phyloP scores from a whole-genome alignment of 2,329 filamentous ascomycete genomes.

The Nothomitra cinnamomea region DNA sequence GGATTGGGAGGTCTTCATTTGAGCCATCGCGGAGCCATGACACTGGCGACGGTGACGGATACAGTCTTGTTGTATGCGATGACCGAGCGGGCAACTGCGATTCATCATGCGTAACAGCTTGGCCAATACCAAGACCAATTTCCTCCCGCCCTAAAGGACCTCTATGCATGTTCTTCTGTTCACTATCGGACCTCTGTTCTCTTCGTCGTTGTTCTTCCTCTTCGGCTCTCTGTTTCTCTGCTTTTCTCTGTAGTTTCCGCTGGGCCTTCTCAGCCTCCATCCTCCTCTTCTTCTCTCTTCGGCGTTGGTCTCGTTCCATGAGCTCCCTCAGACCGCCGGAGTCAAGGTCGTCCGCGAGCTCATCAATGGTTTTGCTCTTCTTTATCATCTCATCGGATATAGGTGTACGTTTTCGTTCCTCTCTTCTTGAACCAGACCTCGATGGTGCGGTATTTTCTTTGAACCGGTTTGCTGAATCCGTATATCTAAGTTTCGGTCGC shows the following conservation, averaged over 20 bases:
- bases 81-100: not conserved
- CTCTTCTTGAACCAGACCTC: slow-evolving; percentile 32
- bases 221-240: slow-evolving; percentile 22
- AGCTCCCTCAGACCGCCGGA: slow-evolving; percentile 71
- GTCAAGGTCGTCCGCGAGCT: slow-evolving; percentile 69
- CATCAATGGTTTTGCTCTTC: slow-evolving; percentile 46
- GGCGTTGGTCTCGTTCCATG: slow-evolving; percentile 73
- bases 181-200: not conserved
- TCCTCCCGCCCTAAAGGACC: slow-evolving; percentile 6
- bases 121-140: slow-evolving; percentile 17
- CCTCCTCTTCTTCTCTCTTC: slow-evolving; percentile 56
- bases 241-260: slow-evolving; percentile 44
- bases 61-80: not conserved
- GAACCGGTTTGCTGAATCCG: slow-evolving; percentile 9
- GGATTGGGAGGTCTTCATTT: slow-evolving; percentile 9
- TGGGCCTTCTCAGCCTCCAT: slow-evolving; percentile 51
- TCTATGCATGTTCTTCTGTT: not conserved
- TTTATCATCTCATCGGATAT: slow-evolving; percentile 42
- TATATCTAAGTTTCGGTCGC: slow-evolving; percentile 27
- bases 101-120: slow-evolving; percentile 4
- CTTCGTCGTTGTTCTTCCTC: slow-evolving; percentile 10
- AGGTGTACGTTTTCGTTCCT: slow-evolving; percentile 27
- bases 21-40: slow-evolving; percentile 13
- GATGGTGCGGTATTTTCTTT: slow-evolving; percentile 25
- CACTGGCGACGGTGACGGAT: slow-evolving; percentile 6